Evolutionary conservation across 352 stramenopile genomes (phyloP).

Genomic region (Phytophthora citricola): DNA sequence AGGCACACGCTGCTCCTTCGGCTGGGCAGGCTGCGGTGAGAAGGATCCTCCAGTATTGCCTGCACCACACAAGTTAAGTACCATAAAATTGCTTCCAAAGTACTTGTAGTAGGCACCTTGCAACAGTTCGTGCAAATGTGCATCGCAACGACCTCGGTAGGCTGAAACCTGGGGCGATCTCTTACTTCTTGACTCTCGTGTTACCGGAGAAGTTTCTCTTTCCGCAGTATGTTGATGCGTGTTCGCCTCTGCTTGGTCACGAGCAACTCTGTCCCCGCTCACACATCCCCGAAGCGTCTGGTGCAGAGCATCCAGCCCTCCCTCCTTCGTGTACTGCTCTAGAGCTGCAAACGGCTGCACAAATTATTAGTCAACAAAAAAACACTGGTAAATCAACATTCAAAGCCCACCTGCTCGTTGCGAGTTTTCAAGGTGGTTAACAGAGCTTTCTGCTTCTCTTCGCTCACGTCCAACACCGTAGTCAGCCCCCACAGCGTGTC

Average conservation of each 20-base stretch:
- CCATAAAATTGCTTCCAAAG: neutral
- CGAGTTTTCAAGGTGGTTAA: slow-evolving; percentile 6
- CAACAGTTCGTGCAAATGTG: slow-evolving; percentile 18
- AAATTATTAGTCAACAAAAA: neutral
- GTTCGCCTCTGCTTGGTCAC: neutral
- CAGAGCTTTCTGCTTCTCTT: slow-evolving; percentile 3
- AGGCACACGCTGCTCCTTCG: slow-evolving; percentile 4
- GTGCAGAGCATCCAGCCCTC: slow-evolving; percentile 12
- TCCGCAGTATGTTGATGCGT: neutral
- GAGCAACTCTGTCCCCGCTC: neutral
- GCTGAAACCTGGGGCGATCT: no score
- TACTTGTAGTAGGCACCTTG: slow-evolving; percentile 1
- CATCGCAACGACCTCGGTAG: neutral
- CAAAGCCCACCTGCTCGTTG: slow-evolving; percentile 14
- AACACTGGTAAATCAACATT: neutral
- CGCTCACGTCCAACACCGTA: neutral
- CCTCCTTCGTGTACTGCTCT: slow-evolving; percentile 14
- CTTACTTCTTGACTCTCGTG: neutral
- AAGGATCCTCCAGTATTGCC: slow-evolving; percentile 2
- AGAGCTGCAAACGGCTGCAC: slow-evolving; percentile 21
- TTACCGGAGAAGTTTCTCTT: neutral
- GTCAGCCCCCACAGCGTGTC: slow-evolving; percentile 19
- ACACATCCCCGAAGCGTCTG: slow-evolving; percentile 3
- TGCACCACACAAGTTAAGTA: neutral
- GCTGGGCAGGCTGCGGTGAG: slow-evolving; percentile 3